Evolutionary conservation across 1,284 basidiomycete species (phyloP), one percentile per base, ranked within the genome.

Genomic region (Mrakiaceae sp.): DNA sequence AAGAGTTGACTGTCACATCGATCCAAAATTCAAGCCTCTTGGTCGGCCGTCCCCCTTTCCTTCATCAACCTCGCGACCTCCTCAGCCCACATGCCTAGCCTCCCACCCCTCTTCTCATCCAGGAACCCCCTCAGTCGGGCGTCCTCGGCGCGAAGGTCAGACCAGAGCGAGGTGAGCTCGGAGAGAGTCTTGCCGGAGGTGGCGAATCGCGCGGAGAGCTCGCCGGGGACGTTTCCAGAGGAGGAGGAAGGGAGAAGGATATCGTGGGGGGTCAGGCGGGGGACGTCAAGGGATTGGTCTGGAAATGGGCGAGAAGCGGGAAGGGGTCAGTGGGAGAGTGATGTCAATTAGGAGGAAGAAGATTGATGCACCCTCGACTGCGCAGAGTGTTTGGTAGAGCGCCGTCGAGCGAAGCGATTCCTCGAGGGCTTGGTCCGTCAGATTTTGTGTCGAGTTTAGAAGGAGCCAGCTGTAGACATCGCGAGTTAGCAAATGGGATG

Each of bases 391-490:
- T 10, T 77, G 72, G 72, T 84, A 89, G 47, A 90, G 75, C 3
- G 88, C 88, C 0, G 88, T 90, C 62, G 76, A 78, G 51, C 81
- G 81, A 70, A 87, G 84, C 10, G 84, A 81, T 5, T 80, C 79
- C 67, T 81, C 84, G 58, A 91, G 75, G 69, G 88, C 84, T 44
- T 81, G 79, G 70, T 92, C 89, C 0, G 84, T 84, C 43, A 87
- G 77, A 64, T 84, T 83, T 5, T 79, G 78, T 0, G 88, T 88
- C 71, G 82, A 81, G 50, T 82, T 81, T 62, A 92, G 83, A 9
- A 75, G 73, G 60, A 83, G 77, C 88, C 89, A 91, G 71, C 88
- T 91, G 70, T 58, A 27, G 27, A 27, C 27, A 27, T 27, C 27
- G 27, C 2, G 27, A 27, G 27, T 27, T 2, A 27, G 27, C 27